Base-by-base conservation (phyloP, 805 yeast genomes). In the Candida hispaniensis region DNA sequence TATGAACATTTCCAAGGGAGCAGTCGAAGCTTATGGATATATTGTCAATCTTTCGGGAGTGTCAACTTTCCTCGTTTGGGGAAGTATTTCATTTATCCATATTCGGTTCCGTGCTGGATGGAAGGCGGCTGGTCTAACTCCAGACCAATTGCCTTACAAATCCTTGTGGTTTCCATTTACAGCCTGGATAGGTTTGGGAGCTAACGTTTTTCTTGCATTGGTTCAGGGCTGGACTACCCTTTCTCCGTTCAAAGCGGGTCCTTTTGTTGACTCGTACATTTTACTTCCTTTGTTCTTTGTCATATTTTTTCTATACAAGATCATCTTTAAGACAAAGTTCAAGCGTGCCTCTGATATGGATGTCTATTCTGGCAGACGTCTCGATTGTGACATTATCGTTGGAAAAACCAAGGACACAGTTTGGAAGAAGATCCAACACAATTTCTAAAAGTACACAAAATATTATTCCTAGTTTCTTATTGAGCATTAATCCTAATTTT, bases 61-160 rank as follows among this genome's bases (percentile, higher is more conserved):
- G 14, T 71, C 78, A 2, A 72, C 74, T 3, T 76, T 75, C 40
- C 61, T 75, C 30, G 80, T 74, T 3, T 75, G 82, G 83, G 76
- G 74, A 6, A 56, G 65, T 8, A 69, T 75, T 15, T 64, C 73
- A 13, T 58, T 65, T 32, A 63, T 68, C 21, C 80, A 76, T 43
- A 40, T 74, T 11, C 56, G 79, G 26, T 73, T 75, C 50, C 63
- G 82, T 44, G 44, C 44, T 8, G 71, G 68, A 2, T 63, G 69
- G 67, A 38, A 47, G 2, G 42, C 38, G 7, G 66, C 63, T 38
- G 69, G 69, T 15, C 56, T 66, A 38, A 41, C 60, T 6, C 30
- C 40, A 5, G 56, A 52, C 4, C 76, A 72, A 25, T 58, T 75
- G 32, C 79, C 78, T 1, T 75, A 64, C 52, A 53, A 52, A 32